These are phyloP conservation scores for Leishmania lainsoni DNA, from an alignment of 208 protist species.

Conservation along the genomic window DNA sequence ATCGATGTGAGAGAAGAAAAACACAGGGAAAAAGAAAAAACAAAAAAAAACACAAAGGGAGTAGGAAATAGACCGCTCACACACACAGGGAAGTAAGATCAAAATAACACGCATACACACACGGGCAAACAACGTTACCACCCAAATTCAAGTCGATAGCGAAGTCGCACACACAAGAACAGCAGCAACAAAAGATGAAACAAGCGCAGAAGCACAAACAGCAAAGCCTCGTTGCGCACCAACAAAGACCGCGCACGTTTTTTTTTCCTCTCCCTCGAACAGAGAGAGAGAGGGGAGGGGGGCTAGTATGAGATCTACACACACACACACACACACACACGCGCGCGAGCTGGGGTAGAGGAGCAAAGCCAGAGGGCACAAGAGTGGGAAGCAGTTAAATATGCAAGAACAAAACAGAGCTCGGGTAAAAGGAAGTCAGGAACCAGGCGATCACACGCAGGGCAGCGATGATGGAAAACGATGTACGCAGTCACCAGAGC, in stretches of 20 bases:
- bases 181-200: background rate
- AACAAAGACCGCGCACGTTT: background rate
- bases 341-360: background rate
- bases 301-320: background rate
- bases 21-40: too few relatives aligned
- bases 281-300: background rate
- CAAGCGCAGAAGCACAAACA: background rate
- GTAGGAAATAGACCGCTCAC: background rate
- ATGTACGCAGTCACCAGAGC: background rate
- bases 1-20: background rate
- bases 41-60: background rate
- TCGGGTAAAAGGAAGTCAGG: background rate
- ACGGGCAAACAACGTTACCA: background rate
- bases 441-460: background rate
- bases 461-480: background rate
- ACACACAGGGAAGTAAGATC: background rate
- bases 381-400: background rate
- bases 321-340: conserved; percentile 1
- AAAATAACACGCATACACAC: background rate
- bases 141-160: background rate
- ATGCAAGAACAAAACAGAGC: background rate
- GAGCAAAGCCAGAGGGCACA: background rate
- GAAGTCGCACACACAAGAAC: background rate
- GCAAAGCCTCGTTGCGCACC: background rate
- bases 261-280: background rate